Base-by-base conservation (phyloP, 2,329 filamentous ascomycete genomes). In the Paraconiothyrium brasiliense region DNA sequence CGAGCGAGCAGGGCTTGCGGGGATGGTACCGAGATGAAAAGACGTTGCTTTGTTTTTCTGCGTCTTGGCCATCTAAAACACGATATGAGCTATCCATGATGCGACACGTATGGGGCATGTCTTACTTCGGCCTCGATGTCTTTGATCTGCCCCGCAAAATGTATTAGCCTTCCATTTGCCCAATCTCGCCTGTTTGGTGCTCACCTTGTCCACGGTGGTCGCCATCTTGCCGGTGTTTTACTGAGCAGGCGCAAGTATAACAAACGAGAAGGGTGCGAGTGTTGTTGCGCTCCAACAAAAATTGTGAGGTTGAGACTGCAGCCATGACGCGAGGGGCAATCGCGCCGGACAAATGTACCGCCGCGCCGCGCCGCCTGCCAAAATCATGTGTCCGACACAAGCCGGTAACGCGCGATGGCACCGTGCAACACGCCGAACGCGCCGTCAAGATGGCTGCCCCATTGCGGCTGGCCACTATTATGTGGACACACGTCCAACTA, bases 21-120 rank as follows among this genome's bases (percentile, higher is more conserved):
- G 57, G 16, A 35, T n/a, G 54, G 58, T 78, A 81, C 92, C 93
- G 80, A 97, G 84, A 86, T 97, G 94, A 80, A 90, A 97, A 52
- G 93, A 94, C 13, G 93, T 97, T 57, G 91, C 92, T 84, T 97
- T 97, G 82, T 97, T 97, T 84, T 97, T 97, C 81, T 98, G 94
- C 76, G 94, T 97, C 83, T 88, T 88, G 84, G 93, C 92, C 94
- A 97, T 97, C 90, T 94, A 76, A 50, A 54, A 62, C 27, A 50
- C 43, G 47, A 64, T 68, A 63, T 76, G 64, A 76, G 73, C 70
- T 57, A 57, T 62, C 44, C 63, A 41, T n/a, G n/a, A 41, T 58
- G 20, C 49, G 34, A 60, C 64, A 59, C 59, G 59, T 58, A 56
- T 63, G 59, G 35, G 65, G 69, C 34, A 49, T 64, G 87, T 80